These are phyloP conservation scores for Brettanomyces naardenensis DNA, from an alignment of 805 yeast genomes.

Conservation along the genomic window DNA sequence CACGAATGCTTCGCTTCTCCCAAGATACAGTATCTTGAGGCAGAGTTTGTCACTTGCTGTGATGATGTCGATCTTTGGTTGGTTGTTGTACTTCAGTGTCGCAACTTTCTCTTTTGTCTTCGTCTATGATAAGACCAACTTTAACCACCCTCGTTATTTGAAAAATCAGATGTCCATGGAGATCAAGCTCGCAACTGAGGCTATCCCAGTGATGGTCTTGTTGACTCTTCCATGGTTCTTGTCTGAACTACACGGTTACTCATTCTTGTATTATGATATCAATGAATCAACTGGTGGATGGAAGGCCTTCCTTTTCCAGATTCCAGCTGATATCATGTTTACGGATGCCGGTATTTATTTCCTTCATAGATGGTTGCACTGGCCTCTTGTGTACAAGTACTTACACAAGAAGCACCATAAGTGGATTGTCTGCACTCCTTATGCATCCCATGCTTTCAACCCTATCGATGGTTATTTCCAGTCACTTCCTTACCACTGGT, in stretches of 20 bases:
- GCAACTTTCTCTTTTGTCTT: conserved; percentile 73
- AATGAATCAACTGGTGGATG: conserved; percentile 61
- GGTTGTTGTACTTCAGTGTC: conserved; percentile 66
- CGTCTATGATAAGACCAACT: conserved; percentile 80
- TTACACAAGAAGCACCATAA: conserved; percentile 98
- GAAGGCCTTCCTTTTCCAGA: conserved; percentile 55
- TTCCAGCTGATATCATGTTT: conserved; percentile 77
- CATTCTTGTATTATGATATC: conserved; percentile 64
- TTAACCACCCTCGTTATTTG: conserved; percentile 92
- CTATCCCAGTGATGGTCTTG: conserved; percentile 85
- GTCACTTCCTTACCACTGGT: conserved; percentile 87
- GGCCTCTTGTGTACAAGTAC: conserved; percentile 79
- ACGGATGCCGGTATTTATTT: conserved; percentile 91
- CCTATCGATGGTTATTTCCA: conserved; percentile 95
- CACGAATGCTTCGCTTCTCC: conserved; percentile 59
- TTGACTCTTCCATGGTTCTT: conserved; percentile 89
- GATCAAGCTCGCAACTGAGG: conserved; percentile 64
- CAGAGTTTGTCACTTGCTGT: conserved; percentile 59
- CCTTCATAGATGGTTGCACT: conserved; percentile 89
- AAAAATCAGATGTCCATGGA: conserved; percentile 89
- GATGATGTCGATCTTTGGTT: conserved; percentile 76
- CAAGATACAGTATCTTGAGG: conserved; percentile 67
- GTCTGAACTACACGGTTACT: conserved; percentile 75
- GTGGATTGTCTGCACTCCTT: conserved; percentile 98
- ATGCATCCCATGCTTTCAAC: conserved; percentile 97